phyloP scores from a whole-genome alignment of 2,329 filamentous ascomycete genomes.

The Apiospora pterosperma region DNA sequence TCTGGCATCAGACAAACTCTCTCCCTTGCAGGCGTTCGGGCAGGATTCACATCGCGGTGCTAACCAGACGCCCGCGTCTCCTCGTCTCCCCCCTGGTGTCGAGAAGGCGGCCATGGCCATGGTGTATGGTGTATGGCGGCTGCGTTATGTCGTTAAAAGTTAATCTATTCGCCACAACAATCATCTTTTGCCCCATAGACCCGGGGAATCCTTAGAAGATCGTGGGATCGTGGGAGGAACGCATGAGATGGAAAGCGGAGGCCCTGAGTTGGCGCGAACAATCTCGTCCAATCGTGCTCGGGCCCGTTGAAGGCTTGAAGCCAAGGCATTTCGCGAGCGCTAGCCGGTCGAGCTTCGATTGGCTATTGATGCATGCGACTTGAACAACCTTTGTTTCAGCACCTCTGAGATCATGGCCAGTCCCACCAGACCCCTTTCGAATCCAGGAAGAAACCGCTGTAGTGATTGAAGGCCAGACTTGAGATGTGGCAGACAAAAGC shows the following conservation, averaged over 20 bases:
- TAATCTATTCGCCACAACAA: not conserved
- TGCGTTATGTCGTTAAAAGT: not conserved
- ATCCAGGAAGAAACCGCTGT: not conserved
- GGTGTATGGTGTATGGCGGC: not conserved
- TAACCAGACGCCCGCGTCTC: not conserved
- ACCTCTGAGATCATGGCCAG: not conserved
- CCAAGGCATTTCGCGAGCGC: constrained; percentile 20
- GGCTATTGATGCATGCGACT: constrained; percentile 16
- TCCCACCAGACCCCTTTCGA: not conserved
- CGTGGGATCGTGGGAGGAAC: not conserved
- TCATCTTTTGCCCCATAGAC: not conserved
- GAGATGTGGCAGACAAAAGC: not conserved
- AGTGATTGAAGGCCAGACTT: not conserved
- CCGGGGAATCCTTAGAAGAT: not conserved
- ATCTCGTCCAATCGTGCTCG: constrained; percentile 2
- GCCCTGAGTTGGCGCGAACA: not conserved
- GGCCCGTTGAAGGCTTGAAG: not conserved
- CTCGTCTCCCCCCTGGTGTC: not conserved
- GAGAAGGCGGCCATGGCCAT: constrained; percentile 12
- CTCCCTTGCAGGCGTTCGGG: not conserved
- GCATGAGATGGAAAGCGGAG: not conserved
- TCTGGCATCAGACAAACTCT: not conserved
- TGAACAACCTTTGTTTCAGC: constrained; percentile 24
- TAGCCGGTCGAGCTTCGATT: constrained; percentile 19
- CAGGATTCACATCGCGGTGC: not conserved